These are phyloP conservation scores for Alternaria sp. DNA, from an alignment of 2,329 filamentous ascomycete species.

Conservation along the genomic window DNA sequence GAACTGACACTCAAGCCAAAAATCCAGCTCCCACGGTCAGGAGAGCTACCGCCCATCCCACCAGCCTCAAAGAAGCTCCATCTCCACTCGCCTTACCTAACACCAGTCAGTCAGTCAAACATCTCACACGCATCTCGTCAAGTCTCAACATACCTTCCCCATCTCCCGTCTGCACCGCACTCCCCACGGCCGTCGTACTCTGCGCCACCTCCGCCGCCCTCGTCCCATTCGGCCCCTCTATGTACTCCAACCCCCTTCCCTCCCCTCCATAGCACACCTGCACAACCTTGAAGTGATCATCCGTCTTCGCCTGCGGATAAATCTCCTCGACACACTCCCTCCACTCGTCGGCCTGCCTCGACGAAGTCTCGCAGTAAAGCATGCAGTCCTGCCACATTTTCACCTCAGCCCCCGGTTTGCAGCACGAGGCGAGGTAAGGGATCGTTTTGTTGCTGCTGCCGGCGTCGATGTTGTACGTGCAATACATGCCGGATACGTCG, in stretches of 20 bases:
- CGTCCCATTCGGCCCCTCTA: background rate
- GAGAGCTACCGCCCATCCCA: background rate
- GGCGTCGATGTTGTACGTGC: background rate
- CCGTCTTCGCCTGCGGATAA: background rate
- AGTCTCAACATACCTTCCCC: background rate
- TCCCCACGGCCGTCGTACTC: background rate
- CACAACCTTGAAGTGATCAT: background rate
- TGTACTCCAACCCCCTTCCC: accelerated
- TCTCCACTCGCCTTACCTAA: background rate
- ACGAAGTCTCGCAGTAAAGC: background rate
- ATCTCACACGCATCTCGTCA: background rate
- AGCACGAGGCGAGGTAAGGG: background rate
- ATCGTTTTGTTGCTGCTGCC: background rate
- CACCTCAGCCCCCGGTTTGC: background rate
- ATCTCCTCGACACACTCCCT: background rate
- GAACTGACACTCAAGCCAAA: background rate
- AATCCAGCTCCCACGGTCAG: background rate
- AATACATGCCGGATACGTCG: background rate
- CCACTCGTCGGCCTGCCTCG: accelerated
- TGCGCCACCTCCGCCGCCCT: background rate
- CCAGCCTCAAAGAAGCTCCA: background rate
- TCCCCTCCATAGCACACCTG: background rate
- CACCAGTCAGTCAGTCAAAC: background rate
- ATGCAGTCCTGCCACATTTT: background rate
- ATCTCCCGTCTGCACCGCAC: background rate